A percentile compares a stretch with the other conserved stretches of the same genome.
Evolutionary conservation across 176 grass and related monocot genomes (phyloP).

Genomic region (Miscanthus lutarioriparius): DNA sequence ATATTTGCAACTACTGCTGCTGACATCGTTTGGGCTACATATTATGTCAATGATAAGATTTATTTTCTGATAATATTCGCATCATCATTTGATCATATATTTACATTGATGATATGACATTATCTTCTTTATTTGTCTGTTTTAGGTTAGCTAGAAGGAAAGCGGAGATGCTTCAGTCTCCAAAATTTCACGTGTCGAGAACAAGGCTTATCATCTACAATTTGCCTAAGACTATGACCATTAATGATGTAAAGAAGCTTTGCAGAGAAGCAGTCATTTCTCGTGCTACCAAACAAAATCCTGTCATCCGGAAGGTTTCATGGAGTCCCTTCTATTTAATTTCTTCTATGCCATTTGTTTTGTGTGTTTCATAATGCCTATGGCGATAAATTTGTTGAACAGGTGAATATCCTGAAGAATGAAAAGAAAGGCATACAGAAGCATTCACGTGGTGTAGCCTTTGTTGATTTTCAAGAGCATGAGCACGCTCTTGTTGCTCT

Average conservation of each 20-base stretch:
- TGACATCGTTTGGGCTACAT: background rate
- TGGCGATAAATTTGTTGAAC: conserved; percentile 25
- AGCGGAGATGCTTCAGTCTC: conserved; percentile 84
- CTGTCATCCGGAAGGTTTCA: conserved; percentile 80
- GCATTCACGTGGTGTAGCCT: conserved; percentile 86
- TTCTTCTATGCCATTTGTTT: conserved; percentile 17
- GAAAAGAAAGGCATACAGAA: conserved; percentile 79
- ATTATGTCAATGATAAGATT: background rate
- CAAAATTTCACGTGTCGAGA: conserved; percentile 95
- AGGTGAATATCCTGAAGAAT: conserved; percentile 89
- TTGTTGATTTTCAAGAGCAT: conserved; percentile 98
- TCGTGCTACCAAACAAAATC: conserved; percentile 81
- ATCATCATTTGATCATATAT: background rate
- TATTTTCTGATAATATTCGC: background rate
- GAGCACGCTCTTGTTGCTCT: conserved; percentile 91
- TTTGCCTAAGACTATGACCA: conserved; percentile 89
- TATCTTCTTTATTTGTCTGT: conserved; percentile 4
- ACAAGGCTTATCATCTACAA: conserved; percentile 96
- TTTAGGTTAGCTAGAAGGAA: conserved; percentile 83
- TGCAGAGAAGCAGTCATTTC: conserved; percentile 87
- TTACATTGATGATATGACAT: background rate
- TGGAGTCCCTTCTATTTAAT: conserved; percentile 26
- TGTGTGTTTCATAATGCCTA: conserved; percentile 11
- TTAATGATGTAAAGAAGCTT: conserved; percentile 90
- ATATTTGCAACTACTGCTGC: background rate